Base-by-base conservation (phyloP, 2,329 filamentous ascomycete genomes). In the Lachnellula cervina region DNA sequence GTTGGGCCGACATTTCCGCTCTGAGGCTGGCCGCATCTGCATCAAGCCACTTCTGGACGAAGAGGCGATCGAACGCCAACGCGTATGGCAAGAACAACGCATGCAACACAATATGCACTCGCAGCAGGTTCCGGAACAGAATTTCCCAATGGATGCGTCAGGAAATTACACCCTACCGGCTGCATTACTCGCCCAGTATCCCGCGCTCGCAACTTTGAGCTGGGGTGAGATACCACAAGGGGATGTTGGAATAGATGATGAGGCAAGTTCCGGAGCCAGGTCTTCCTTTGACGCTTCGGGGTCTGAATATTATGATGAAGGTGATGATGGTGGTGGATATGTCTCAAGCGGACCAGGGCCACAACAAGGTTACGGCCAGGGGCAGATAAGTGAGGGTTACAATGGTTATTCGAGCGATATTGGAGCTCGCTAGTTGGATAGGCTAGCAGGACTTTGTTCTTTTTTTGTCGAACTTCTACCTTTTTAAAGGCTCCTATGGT, bases 1-100 rank as follows among this genome's bases (percentile, higher is more conserved):
- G 5, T 79, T 99, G 2, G 94, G 94, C 2, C 83, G 92, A 11
- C 94, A 97, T 74, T 99, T 99, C 77, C 82, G 94, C 52, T 96
- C 90, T 2, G 94, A 99, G 74, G 94, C 94, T 2, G 94, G 94
- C 6, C 84, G 94, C 34, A 89, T 97, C 52, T 99, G 94, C 69
- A 99, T 99, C 73, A 96, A 96, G 65, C 92, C 94, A n/a, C 76
- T 99, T 13, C 80, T 99, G 1, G 94, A 99, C 62, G 94, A 99
- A 73, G 94, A 99, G 76, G 88, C 91, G 54, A 76, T 86, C 37
- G 91, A 95, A 66, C 80, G 90, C 35, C 89, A 95, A 67, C 84
- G 88, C 47, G 76, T 80, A 28, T 88, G 86, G 79, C 81, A 86
- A 70, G 87, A 90, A 69, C 87, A 90, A 66, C 82, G 83, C 54